Conservation (phyloP, 148 eudicot species). For the Amaranthus cruentus region DNA sequence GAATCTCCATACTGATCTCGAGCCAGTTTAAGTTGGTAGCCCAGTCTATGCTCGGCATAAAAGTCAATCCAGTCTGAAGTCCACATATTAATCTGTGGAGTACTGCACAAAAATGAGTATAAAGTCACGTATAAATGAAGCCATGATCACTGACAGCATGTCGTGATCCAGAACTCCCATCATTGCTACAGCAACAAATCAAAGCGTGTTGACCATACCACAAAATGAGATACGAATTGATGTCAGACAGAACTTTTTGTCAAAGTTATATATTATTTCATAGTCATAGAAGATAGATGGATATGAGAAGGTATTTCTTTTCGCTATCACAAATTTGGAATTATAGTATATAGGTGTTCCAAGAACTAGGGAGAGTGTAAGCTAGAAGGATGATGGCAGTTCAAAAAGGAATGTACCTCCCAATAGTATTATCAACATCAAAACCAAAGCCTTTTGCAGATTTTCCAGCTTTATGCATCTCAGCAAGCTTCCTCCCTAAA, state of each 20-base stretch:
- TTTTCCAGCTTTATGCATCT: conserved; percentile 90
- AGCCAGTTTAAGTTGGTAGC: conserved; percentile 85
- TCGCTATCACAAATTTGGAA: neutral
- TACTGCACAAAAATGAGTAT: conserved; percentile 41
- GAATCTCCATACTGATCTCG: conserved; percentile 85
- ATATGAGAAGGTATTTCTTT: neutral
- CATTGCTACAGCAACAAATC: conserved; percentile 1
- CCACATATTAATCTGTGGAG: conserved; percentile 94
- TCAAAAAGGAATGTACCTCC: conserved; percentile 52
- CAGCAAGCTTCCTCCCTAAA: conserved; percentile 88
- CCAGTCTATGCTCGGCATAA: conserved; percentile 73
- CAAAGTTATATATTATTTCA: neutral
- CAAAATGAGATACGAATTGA: neutral
- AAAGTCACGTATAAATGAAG: neutral
- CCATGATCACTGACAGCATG: neutral
- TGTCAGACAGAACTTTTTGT: no score
- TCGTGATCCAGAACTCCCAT: neutral
- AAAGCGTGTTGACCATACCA: conserved; percentile 1
- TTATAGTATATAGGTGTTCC: neutral
- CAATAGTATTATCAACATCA: conserved; percentile 88
- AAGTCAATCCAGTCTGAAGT: conserved; percentile 91
- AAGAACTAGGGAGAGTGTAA: neutral
- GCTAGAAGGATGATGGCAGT: neutral
- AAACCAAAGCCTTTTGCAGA: conserved; percentile 88
- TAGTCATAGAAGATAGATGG: neutral